phyloP scores from a whole-genome alignment of 1,284 basidiomycete genomes.

The Wallemia hederae region DNA sequence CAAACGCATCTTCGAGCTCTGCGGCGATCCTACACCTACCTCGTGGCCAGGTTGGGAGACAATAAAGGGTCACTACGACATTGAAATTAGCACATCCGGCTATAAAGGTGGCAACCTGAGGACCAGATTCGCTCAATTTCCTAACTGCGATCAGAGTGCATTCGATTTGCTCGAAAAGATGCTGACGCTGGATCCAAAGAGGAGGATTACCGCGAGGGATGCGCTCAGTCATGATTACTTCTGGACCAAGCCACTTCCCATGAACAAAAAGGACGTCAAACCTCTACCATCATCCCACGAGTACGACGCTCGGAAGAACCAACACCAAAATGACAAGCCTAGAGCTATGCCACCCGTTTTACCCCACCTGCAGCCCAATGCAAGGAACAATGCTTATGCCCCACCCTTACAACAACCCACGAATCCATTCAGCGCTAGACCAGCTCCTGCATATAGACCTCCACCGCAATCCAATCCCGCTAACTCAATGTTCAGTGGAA shows the following conservation, averaged over 20 bases:
- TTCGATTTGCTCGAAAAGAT: slow-evolving; percentile 20
- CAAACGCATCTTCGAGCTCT: slow-evolving; percentile 62
- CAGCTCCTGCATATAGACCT: background rate
- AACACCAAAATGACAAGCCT: slow-evolving; percentile 11
- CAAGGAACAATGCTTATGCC: background rate
- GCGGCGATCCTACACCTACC: slow-evolving; percentile 50
- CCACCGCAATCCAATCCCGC: too few species aligned
- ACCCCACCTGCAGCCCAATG: too few species aligned
- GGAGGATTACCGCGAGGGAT: slow-evolving; percentile 21
- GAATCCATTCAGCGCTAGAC: background rate
- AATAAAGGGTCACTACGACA: background rate
- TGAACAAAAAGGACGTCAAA: background rate
- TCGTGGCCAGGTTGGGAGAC: slow-evolving; percentile 43
- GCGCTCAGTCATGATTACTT: slow-evolving; percentile 23
- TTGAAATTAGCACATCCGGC: background rate
- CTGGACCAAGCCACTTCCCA: slow-evolving; percentile 37
- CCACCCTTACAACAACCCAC: background rate
- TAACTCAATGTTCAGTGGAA: too few species aligned
- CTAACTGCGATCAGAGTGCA: slow-evolving; percentile 1
- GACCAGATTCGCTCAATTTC: slow-evolving; percentile 2
- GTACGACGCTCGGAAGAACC: slow-evolving; percentile 44
- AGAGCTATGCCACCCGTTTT: background rate
- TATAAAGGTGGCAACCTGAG: slow-evolving; percentile 1
- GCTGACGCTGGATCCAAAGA: slow-evolving; percentile 23
- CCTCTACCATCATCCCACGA: slow-evolving; percentile 50